phyloP scores from a whole-genome alignment of 352 stramenopile species.

The Globisporangium middletonii region DNA sequence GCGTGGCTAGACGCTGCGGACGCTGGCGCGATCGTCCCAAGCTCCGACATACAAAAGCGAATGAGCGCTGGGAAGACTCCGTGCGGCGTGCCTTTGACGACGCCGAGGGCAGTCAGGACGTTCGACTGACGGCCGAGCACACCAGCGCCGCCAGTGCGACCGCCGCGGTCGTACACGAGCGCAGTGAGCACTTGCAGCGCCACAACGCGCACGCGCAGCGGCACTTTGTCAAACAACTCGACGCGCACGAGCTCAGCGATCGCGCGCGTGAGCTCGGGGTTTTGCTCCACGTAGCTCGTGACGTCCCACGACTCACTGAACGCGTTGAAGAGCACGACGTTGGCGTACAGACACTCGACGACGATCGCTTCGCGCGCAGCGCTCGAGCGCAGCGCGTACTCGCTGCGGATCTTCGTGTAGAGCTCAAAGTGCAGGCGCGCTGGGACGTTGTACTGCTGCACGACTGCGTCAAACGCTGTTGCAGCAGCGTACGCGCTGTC shows the following conservation, averaged over 20 bases:
- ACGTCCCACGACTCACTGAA: constrained; percentile 75
- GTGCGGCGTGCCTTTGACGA: constrained; percentile 72
- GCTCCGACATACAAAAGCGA: constrained; percentile 68
- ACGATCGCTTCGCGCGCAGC: constrained; percentile 40
- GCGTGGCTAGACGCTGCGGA: background rate
- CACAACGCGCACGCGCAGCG: constrained; percentile 47
- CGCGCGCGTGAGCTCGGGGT: constrained; percentile 62
- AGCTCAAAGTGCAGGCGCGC: constrained; percentile 67
- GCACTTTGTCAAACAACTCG: constrained; percentile 54
- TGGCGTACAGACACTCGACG: constrained; percentile 60
- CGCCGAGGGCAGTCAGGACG: constrained; percentile 65
- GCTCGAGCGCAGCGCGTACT: constrained; percentile 26
- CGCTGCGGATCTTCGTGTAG: constrained; percentile 54
- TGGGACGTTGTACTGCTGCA: constrained; percentile 45
- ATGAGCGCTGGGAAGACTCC: constrained; percentile 80
- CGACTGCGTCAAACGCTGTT: constrained; percentile 46
- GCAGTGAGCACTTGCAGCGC: constrained; percentile 71
- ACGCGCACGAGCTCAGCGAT: constrained; percentile 75
- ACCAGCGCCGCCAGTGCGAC: constrained; percentile 54
- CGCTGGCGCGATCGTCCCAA: constrained; percentile 30
- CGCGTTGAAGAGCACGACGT: constrained; percentile 69
- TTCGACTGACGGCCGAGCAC: constrained; percentile 75
- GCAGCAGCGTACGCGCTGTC: constrained; percentile 26
- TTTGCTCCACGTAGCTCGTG: constrained; percentile 71
- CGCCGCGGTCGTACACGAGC: constrained; percentile 71